These are phyloP conservation scores for Aspergillus campestris DNA, from an alignment of 495 filamentous ascomycete genomes.

Conservation along the genomic window DNA sequence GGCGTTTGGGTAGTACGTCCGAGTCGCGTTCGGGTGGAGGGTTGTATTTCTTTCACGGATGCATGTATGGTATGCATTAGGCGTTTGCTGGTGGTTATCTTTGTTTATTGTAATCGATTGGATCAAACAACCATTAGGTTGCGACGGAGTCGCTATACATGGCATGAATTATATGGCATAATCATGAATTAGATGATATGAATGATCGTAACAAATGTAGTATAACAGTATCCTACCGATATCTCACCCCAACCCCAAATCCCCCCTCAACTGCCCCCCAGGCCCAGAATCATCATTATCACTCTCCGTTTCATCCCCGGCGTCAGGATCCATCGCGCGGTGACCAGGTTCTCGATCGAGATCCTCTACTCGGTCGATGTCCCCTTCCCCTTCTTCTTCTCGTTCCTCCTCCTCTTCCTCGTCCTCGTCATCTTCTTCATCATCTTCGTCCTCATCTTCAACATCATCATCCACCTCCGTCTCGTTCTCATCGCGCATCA, in stretches of 20 bases:
- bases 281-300: slow-evolving; percentile 35
- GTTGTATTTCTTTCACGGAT: too few species aligned
- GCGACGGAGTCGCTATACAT: neutral
- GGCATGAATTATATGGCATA: neutral
- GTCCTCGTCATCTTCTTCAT: slow-evolving; percentile 42
- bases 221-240: too few species aligned
- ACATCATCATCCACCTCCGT: slow-evolving; percentile 46
- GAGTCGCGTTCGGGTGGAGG: too few species aligned
- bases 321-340: slow-evolving; percentile 31
- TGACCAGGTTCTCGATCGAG: slow-evolving; percentile 31
- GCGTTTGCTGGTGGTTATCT: too few species aligned
- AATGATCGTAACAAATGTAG: neutral
- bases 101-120: too few species aligned
- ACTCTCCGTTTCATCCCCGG: slow-evolving; percentile 29
- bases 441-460: slow-evolving; percentile 46
- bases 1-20: slow-evolving; percentile 14
- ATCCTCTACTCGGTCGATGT: slow-evolving; percentile 59
- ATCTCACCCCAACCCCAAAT: slow-evolving; percentile 30
- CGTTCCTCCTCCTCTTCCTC: slow-evolving; percentile 31
- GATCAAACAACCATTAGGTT: too few species aligned
- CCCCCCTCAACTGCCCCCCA: slow-evolving; percentile 33
- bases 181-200: neutral
- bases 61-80: too few species aligned
- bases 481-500: slow-evolving; percentile 22
- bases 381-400: slow-evolving; percentile 33